Percentiles rank a stretch among this genome's conserved stretches.
These are phyloP conservation scores for Aspergillus viridinutans DNA, from an alignment of 2,329 filamentous ascomycete species.

Conservation along the genomic window DNA sequence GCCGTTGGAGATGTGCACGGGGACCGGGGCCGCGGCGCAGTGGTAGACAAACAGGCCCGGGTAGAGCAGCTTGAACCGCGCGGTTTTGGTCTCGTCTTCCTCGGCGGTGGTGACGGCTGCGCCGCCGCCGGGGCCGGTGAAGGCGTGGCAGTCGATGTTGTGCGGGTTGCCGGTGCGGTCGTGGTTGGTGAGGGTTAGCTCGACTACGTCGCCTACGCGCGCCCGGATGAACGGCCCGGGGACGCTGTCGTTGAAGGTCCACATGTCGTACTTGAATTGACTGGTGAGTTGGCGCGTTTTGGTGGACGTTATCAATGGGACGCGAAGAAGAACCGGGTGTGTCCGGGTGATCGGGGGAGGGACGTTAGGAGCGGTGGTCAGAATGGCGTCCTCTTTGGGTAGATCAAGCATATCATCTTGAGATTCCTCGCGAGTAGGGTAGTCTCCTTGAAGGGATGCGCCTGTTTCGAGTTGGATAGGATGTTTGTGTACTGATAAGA, in stretches of 20 bases:
- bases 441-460: neutral
- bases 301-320: constrained; percentile 23
- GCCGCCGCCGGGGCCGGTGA: constrained; percentile 32
- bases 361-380: constrained; percentile 28
- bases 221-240: constrained; percentile 36
- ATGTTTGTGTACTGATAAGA: neutral
- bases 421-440: neutral
- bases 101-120: constrained; percentile 30
- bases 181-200: constrained; percentile 30
- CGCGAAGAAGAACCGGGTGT: constrained; percentile 28
- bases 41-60: constrained; percentile 34
- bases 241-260: constrained; percentile 33
- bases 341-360: constrained; percentile 29
- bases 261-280: constrained; percentile 34
- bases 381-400: constrained; percentile 25
- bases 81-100: constrained; percentile 31
- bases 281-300: constrained; percentile 29
- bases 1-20: constrained; percentile 36
- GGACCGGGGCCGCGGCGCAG: constrained; percentile 33
- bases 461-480: neutral
- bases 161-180: constrained; percentile 33
- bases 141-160: constrained; percentile 35
- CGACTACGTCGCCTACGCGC: constrained; percentile 30
- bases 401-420: constrained; percentile 6
- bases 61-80: constrained; percentile 25